Conservation (phyloP, 2,329 filamentous ascomycete genomes). For the Nothophaeocryptopus gaeumannii region DNA sequence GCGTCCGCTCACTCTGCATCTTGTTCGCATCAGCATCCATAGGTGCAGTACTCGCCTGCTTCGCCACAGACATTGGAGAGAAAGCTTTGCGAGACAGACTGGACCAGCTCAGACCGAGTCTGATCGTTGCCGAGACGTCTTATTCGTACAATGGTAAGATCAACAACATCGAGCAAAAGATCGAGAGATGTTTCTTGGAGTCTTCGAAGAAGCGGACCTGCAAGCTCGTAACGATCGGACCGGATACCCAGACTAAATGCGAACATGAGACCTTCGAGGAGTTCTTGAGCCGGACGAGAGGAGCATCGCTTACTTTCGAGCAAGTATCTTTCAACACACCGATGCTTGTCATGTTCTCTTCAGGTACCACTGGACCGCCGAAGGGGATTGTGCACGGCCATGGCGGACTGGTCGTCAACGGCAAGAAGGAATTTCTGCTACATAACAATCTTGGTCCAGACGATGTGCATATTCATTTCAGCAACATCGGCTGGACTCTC, state of each 20-base stretch:
- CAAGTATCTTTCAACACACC: slow-evolving; percentile 10
- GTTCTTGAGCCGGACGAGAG: background rate
- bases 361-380: slow-evolving; percentile 72
- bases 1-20: slow-evolving; percentile 6
- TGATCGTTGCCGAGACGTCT: slow-evolving; percentile 20
- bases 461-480: slow-evolving; percentile 55
- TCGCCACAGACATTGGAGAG: slow-evolving; percentile 15
- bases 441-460: slow-evolving; percentile 46
- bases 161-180: slow-evolving; percentile 10
- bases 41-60: slow-evolving; percentile 13
- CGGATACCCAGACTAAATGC: background rate
- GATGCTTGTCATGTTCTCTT: slow-evolving; percentile 18
- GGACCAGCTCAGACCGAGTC: slow-evolving; percentile 23
- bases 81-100: slow-evolving; percentile 13
- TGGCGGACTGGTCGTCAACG: slow-evolving; percentile 59
- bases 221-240: slow-evolving; percentile 6
- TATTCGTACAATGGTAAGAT: slow-evolving; percentile 16
- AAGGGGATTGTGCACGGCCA: slow-evolving; percentile 75
- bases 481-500: slow-evolving; percentile 79
- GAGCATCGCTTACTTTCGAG: slow-evolving; percentile 5
- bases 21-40: slow-evolving; percentile 8
- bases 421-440: slow-evolving; percentile 57
- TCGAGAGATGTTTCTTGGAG: background rate
- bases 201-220: background rate
- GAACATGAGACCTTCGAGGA: slow-evolving; percentile 3